These are phyloP conservation scores for Suillus americanus DNA, from an alignment of 768 basidiomycete species.

Conservation along the genomic window DNA sequence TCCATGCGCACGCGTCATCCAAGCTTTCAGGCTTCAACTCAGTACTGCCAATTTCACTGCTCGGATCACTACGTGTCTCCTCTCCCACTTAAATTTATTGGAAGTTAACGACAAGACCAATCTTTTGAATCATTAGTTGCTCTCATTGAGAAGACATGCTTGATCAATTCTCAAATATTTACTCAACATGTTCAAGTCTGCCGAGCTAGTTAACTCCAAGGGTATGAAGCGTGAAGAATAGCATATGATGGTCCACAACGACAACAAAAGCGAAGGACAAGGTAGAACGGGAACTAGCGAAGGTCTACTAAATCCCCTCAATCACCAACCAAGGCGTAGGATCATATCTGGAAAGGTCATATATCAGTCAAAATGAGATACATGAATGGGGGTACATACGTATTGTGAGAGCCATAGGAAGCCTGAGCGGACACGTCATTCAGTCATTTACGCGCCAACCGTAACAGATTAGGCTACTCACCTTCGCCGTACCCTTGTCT, in stretches of 20 bases:
- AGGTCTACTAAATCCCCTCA: neutral
- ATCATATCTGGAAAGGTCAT: neutral
- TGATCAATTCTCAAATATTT: neutral
- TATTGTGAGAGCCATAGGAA: slow-evolving; percentile 99
- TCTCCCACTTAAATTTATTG: neutral
- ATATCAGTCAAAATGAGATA: neutral
- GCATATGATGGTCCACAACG: neutral
- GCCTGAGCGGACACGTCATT: slow-evolving; percentile 38
- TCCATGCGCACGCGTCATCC: no score
- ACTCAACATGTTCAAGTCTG: neutral
- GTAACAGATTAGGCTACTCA: slow-evolving; percentile 24
- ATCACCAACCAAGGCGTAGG: neutral
- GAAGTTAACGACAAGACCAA: neutral
- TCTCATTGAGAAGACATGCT: neutral
- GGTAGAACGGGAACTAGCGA: neutral
- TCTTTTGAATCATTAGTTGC: neutral
- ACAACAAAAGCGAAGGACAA: neutral
- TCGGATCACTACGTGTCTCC: neutral
- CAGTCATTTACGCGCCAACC: slow-evolving; percentile 10
- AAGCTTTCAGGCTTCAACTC: no score
- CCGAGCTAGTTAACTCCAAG: neutral
- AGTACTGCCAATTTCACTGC: neutral
- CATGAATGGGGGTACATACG: slow-evolving; percentile 46
- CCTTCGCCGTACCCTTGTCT: slow-evolving; percentile 98
- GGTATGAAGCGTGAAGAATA: slow-evolving; percentile 4